Evolutionary conservation across 345 rosid genomes (phyloP), one percentile per base, ranked within the genome.

Genomic region (Eutrema yunnanense): DNA sequence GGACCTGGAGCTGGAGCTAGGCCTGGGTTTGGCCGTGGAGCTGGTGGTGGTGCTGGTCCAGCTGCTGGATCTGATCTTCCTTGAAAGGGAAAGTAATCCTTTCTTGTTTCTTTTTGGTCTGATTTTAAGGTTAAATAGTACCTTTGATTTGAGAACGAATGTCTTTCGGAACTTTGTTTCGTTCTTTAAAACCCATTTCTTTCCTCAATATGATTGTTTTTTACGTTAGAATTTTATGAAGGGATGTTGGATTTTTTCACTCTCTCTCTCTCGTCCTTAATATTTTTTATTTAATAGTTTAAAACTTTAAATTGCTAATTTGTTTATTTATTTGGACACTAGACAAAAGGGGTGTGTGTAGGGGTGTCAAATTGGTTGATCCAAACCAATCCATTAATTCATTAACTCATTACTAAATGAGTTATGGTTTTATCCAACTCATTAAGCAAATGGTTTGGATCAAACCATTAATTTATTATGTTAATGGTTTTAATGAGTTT

Each of bases 11-110:
- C 92, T 62, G 86, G 89, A 77, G 85, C 82, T 44, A 87, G 92
- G 64, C 83, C 87, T 19, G 88, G 82, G 7, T 89, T 87, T 33
- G 96, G 96, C 16, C 94, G 94, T 6, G 93, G 93, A 14, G 84
- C 85, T 19, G 92, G 92, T 60, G 62, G 62, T 41, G 85, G 87
- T 66, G 87, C 82, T 27, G 88, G 77, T 62, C 75, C 87, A 0
- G 73, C 73, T 59, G 78, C 85, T 49, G 81, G 85, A 66, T 73
- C 88, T 4, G 74, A 78, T 59, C 82, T 84, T 16, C 83, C 88
- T 79, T 87, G 84, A 87, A 62, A 54, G 9, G 55, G 41, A 13
- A 43, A 19, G 55, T 19, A 6, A 36, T n/a, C 46, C 47, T 41
- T 52, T 59, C 30, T 27, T 40, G 60, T 62, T 33, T 72, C 61